phyloP scores from a whole-genome alignment of 2,329 filamentous ascomycete species.

The Pseudophaeomoniella oleicola region DNA sequence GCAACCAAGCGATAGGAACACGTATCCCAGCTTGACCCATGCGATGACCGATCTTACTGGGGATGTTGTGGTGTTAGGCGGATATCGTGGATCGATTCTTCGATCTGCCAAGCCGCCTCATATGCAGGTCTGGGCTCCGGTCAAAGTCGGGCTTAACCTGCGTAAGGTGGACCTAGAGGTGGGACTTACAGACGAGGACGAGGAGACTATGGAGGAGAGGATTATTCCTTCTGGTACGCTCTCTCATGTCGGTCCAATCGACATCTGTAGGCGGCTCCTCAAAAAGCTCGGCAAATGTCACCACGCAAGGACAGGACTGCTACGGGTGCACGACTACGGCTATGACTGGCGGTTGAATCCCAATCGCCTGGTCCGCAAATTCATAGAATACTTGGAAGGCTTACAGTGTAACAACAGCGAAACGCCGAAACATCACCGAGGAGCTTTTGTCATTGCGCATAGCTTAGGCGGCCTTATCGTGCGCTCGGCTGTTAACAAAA shows the following conservation, averaged over 20 bases:
- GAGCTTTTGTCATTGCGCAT: slow-evolving; percentile 73
- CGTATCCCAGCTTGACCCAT: slow-evolving; percentile 35
- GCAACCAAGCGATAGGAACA: slow-evolving; percentile 16
- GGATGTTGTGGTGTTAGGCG: slow-evolving; percentile 77
- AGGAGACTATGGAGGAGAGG: slow-evolving; percentile 66
- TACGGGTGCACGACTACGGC: slow-evolving; percentile 78
- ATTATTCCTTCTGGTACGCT: slow-evolving; percentile 80
- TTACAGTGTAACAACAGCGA: slow-evolving; percentile 59
- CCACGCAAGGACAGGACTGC: slow-evolving; percentile 54
- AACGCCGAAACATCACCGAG: slow-evolving; percentile 38
- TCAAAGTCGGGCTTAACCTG: slow-evolving; percentile 84
- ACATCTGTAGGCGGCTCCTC: slow-evolving; percentile 71
- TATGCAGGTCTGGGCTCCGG: slow-evolving; percentile 84
- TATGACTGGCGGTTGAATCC: slow-evolving; percentile 92
- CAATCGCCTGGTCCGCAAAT: slow-evolving; percentile 52
- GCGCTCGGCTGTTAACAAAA: slow-evolving; percentile 71
- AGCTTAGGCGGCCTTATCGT: slow-evolving; percentile 76
- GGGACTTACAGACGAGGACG: slow-evolving; percentile 65
- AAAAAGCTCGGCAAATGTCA: slow-evolving; percentile 61
- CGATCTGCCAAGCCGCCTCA: slow-evolving; percentile 68
- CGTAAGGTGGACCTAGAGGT: slow-evolving; percentile 86
- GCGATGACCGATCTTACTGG: slow-evolving; percentile 59
- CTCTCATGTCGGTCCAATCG: slow-evolving; percentile 81
- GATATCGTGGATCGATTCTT: slow-evolving; percentile 80
- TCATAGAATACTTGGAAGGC: slow-evolving; percentile 59